Percentiles rank a stretch among this genome's conserved stretches.
These are phyloP conservation scores for Nicotiana attenuata DNA, from an alignment of 257 asterid species.

Conservation along the genomic window DNA sequence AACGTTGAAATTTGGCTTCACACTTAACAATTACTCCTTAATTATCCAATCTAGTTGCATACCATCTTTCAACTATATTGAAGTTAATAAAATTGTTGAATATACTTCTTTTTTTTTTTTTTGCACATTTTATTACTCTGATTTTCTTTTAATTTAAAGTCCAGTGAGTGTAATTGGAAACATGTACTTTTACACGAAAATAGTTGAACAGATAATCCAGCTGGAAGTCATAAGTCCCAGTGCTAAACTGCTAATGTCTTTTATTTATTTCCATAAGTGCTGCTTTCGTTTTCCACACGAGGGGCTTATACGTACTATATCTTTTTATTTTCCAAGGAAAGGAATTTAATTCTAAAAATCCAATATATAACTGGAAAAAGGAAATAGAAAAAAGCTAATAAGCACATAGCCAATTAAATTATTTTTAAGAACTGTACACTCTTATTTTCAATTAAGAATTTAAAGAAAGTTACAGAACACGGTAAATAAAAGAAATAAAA, in stretches of 20 bases:
- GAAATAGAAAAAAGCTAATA: too few relatives aligned
- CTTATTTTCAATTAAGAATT: background rate
- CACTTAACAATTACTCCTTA: too few relatives aligned
- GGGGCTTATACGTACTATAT: background rate
- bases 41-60: too few relatives aligned
- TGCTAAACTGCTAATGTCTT: background rate
- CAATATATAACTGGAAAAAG: background rate
- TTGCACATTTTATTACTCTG: too few relatives aligned
- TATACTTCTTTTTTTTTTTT: too few relatives aligned
- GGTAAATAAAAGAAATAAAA: background rate
- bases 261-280: background rate
- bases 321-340: background rate
- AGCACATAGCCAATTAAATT: too few relatives aligned
- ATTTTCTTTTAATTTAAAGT: background rate
- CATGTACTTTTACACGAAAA: background rate
- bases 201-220: background rate
- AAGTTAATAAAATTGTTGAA: too few relatives aligned
- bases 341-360: too few relatives aligned
- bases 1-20: too few relatives aligned
- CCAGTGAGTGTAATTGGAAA: background rate
- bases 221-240: background rate
- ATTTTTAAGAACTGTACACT: background rate
- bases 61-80: too few relatives aligned
- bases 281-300: background rate
- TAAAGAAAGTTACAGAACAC: background rate